These are phyloP conservation scores for Candida suzukii DNA, from an alignment of 805 yeast species.

Conservation along the genomic window DNA sequence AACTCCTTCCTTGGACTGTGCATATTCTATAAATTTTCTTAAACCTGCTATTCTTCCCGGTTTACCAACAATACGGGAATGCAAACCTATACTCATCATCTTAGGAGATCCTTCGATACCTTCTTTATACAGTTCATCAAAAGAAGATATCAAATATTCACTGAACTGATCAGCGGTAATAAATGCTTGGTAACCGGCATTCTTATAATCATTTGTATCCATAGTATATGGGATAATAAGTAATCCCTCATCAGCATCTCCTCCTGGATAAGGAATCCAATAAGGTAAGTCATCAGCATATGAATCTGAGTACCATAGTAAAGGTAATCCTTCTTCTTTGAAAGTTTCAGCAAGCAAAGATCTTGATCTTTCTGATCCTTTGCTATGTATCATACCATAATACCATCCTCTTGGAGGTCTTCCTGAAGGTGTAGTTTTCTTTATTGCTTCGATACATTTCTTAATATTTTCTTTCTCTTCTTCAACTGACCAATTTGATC, in stretches of 20 bases:
- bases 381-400: slow-evolving; percentile 23
- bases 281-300: slow-evolving; percentile 31
- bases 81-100: slow-evolving; percentile 31
- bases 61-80: slow-evolving; percentile 28
- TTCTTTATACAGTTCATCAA: slow-evolving; percentile 29
- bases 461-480: slow-evolving; percentile 26
- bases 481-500: slow-evolving; percentile 19
- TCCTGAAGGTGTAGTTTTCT: slow-evolving; percentile 23
- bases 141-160: slow-evolving; percentile 28
- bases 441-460: slow-evolving; percentile 21
- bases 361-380: slow-evolving; percentile 24
- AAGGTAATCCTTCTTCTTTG: slow-evolving; percentile 24
- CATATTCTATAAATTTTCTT: slow-evolving; percentile 28
- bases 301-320: slow-evolving; percentile 27
- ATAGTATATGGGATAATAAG: slow-evolving; percentile 20
- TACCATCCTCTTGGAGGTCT: slow-evolving; percentile 29
- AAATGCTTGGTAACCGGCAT: slow-evolving; percentile 15
- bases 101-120: slow-evolving; percentile 16
- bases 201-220: slow-evolving; percentile 20
- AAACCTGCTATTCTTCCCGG: slow-evolving; percentile 29
- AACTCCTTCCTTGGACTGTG: slow-evolving; percentile 25
- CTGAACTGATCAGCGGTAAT: slow-evolving; percentile 16
- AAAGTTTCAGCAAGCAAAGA: slow-evolving; percentile 27
- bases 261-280: slow-evolving; percentile 26
- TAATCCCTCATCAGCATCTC: slow-evolving; percentile 13